These are phyloP conservation scores for Aegilops speltoides DNA, from an alignment of 176 grass and related monocot genomes.

Conservation along the genomic window DNA sequence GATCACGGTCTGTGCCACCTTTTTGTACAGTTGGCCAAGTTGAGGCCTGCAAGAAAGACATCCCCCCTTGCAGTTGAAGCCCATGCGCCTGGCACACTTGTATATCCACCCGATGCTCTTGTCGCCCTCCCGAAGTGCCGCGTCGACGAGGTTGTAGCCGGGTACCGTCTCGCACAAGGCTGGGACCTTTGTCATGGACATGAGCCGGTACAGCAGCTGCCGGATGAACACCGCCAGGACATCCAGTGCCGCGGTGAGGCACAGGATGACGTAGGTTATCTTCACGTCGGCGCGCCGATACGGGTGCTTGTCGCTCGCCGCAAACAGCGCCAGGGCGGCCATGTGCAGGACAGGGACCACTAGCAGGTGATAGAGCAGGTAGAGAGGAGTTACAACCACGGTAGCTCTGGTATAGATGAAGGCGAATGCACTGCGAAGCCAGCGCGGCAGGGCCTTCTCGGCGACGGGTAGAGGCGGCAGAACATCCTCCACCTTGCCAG, in stretches of 20 bases:
- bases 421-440: not conserved
- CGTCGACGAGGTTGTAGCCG: not conserved
- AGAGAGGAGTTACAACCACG: not conserved
- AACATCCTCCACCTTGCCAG: not conserved
- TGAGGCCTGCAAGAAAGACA: no score
- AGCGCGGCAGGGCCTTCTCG: not conserved
- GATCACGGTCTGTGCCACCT: not conserved
- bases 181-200: accelerated
- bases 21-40: not conserved
- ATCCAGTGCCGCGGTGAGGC: not conserved
- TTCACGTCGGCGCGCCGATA: not conserved
- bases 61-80: not conserved
- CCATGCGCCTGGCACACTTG: not conserved
- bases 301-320: not conserved
- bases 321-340: not conserved
- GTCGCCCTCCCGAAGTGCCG: not conserved
- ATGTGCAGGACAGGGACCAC: not conserved
- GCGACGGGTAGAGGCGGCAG: not conserved
- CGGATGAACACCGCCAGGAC: not conserved
- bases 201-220: accelerated
- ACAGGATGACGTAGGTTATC: not conserved
- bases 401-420: not conserved
- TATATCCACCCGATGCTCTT: not conserved
- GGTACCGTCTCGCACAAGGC: not conserved
- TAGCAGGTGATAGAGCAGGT: not conserved